Evolutionary conservation across 352 stramenopile species (phyloP), one percentile per base, ranked within the genome.

Genomic region (Pythium rishiriense): DNA sequence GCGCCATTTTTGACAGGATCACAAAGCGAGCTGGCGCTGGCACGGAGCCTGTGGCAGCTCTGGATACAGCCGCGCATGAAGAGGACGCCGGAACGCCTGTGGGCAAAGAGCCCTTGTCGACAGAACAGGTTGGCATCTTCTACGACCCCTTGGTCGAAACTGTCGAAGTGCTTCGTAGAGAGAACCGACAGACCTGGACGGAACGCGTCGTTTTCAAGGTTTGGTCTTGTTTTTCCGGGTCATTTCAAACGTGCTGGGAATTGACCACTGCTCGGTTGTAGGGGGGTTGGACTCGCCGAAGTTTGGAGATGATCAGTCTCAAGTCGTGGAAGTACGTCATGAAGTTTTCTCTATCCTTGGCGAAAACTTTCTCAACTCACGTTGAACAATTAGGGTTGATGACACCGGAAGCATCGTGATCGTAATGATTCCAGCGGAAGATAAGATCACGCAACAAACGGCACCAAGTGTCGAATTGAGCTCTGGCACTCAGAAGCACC

Each of bases 1-100:
- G 84, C 14, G 82, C 84, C 0, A 62, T 91, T 28, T 93, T 90
- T 54, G 84, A 91, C 56, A 79, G 88, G 70, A 74, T 90, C 31
- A 81, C 81, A 22, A 86, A 78, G 42, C 69, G 66, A 63, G 48
- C 58, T 45, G 24, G 31, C 39, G 12, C 14, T 31, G 47, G 0
- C 17, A 28, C 26, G 8, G 26, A 54, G 1, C 14, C 6, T n/a
- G 37, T 17, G 14, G 12, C 37, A n/a, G 9, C 7, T 17, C 3
- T 31, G 35, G n/a, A 46, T 46, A 22, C 1, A 19, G 46, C 28
- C 19, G 6, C 26, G 15, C 22, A 26, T 46, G 59, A 48, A 12
- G 29, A 17, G 17, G 19, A 42, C 5, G 60, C 25, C 21, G 19
- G 39, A n/a, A 19, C 29, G 11, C 48, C 54, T 3, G 6, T n/a